These are phyloP conservation scores for Stagonosporopsis cucurbitacearum DNA, from an alignment of 2,329 filamentous ascomycete genomes.

Conservation along the genomic window DNA sequence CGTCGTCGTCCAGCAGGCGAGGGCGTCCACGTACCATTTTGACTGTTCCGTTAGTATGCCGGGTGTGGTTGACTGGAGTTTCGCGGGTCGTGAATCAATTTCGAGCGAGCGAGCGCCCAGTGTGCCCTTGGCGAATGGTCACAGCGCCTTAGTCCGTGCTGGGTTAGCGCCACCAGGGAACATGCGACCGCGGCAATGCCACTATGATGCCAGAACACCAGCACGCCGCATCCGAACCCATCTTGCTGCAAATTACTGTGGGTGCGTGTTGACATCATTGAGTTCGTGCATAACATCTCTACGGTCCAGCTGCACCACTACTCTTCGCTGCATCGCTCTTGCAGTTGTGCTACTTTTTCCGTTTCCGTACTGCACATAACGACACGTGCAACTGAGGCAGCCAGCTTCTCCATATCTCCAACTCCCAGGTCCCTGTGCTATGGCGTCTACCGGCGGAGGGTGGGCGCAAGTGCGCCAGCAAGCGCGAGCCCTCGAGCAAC, in stretches of 20 bases:
- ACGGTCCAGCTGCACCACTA: not conserved
- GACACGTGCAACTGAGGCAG: not conserved
- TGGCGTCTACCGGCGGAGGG: conserved; percentile 57
- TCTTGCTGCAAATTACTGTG: not conserved
- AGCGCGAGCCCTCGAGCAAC: conserved; percentile 84
- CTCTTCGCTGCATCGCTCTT: not conserved
- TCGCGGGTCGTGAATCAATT: conserved; percentile 46
- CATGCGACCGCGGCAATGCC: conserved; percentile 19
- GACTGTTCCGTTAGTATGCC: conserved; percentile 47
- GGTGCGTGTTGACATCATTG: not conserved
- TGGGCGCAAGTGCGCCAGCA: conserved; percentile 97
- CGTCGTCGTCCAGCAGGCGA: conserved; percentile 20
- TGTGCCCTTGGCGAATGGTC: conserved; percentile 25
- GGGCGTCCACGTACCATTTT: conserved; percentile 47
- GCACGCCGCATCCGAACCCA: not conserved
- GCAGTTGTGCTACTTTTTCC: not conserved
- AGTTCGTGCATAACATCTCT: not conserved
- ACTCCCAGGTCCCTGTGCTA: conserved; percentile 19
- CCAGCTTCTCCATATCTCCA: not conserved
- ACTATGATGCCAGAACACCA: conserved; percentile 29
- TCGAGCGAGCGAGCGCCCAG: conserved; percentile 30
- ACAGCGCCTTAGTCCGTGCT: not conserved
- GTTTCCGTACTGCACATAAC: not conserved
- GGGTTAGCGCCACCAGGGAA: conserved; percentile 12
- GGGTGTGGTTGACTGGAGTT: conserved; percentile 44